phyloP scores from a whole-genome alignment of 2,329 filamentous ascomycete species.

The Talaromyces piceae region DNA sequence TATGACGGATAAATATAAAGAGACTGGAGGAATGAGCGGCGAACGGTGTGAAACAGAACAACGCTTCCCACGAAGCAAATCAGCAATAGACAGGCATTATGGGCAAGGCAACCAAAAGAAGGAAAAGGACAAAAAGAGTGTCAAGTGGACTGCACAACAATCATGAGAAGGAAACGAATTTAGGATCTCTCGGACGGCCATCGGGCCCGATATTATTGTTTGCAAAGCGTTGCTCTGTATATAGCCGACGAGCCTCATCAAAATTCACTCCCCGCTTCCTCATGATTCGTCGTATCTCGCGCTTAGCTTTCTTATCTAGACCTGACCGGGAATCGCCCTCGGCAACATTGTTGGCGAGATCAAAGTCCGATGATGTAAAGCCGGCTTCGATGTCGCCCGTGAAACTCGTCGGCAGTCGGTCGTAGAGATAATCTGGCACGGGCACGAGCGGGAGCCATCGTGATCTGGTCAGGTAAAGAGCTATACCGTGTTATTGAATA shows the following conservation, averaged over 20 bases:
- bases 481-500: slow-evolving; percentile 37
- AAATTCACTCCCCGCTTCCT: slow-evolving; percentile 74
- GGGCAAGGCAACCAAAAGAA: background rate
- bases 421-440: slow-evolving; percentile 62
- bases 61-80: background rate
- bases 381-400: slow-evolving; percentile 80
- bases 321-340: slow-evolving; percentile 71
- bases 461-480: slow-evolving; percentile 70
- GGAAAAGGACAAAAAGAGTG: background rate
- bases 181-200: slow-evolving; percentile 80
- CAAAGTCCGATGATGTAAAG: slow-evolving; percentile 73
- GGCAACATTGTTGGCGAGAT: slow-evolving; percentile 71
- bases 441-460: slow-evolving; percentile 68
- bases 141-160: no score
- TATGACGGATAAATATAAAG: background rate
- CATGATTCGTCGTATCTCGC: slow-evolving; percentile 84
- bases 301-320: slow-evolving; percentile 71
- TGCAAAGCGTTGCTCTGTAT: slow-evolving; percentile 77
- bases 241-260: slow-evolving; percentile 81
- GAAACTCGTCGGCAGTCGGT: slow-evolving; percentile 69
- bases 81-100: background rate
- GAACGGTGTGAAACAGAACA: background rate
- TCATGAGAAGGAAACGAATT: slow-evolving; percentile 87
- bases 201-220: slow-evolving; percentile 84
- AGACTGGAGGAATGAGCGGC: background rate